Evolutionary conservation across 2,329 filamentous ascomycete genomes (phyloP).

Genomic region (Verticillium albo-atrum): DNA sequence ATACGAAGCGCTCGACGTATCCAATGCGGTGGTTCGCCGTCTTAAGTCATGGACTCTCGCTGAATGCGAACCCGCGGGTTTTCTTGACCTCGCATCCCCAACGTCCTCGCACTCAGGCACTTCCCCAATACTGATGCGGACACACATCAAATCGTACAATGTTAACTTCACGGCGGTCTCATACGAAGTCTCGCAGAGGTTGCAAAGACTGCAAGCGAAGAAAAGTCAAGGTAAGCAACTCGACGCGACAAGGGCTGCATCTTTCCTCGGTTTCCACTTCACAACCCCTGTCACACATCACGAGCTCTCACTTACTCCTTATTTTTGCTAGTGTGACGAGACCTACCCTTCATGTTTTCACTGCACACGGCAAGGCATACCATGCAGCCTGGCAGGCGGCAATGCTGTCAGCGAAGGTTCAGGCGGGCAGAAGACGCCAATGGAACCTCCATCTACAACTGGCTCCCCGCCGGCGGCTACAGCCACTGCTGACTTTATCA

Average conservation of each 20-base stretch:
- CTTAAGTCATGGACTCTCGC: neutral
- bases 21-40: neutral
- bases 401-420: neutral
- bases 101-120: neutral
- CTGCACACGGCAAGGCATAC: slow-evolving; percentile 20
- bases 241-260: too few species aligned
- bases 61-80: slow-evolving; percentile 5
- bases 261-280: too few species aligned
- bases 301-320: neutral
- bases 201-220: slow-evolving; percentile 25
- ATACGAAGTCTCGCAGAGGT: slow-evolving; percentile 27
- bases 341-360: slow-evolving; percentile 22
- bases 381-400: slow-evolving; percentile 19
- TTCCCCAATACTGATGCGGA: slow-evolving; percentile 16
- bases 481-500: neutral
- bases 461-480: neutral
- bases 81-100: neutral
- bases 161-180: slow-evolving; percentile 3
- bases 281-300: neutral
- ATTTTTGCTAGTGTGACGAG: slow-evolving; percentile 20
- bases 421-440: slow-evolving; percentile 2
- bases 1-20: neutral
- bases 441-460: neutral
- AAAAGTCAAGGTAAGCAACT: slow-evolving; percentile 24
- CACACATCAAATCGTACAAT: slow-evolving; percentile 3